These are phyloP conservation scores for Phytophthora sp. DNA, from an alignment of 352 stramenopile species.

Conservation along the genomic window DNA sequence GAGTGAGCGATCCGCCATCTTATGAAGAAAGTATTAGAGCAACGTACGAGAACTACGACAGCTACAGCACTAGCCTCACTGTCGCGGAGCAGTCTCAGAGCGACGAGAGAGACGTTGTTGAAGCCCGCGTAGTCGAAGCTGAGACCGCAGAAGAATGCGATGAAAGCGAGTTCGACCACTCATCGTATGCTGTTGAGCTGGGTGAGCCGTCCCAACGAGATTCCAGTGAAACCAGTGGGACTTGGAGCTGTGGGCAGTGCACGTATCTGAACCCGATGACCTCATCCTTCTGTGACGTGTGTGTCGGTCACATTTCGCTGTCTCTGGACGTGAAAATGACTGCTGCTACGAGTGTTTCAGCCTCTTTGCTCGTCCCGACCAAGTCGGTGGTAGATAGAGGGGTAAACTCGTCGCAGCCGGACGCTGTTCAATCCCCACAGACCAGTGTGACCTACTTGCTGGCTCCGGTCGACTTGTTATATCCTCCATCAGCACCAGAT, in stretches of 20 bases:
- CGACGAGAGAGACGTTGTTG: slow-evolving; percentile 27
- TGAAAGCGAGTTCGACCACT: slow-evolving; percentile 13
- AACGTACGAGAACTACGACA: slow-evolving; percentile 21
- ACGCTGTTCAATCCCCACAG: slow-evolving; percentile 7
- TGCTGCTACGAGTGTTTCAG: slow-evolving; percentile 28
- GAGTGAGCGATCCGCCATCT: slow-evolving; percentile 4
- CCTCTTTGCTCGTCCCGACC: slow-evolving; percentile 21
- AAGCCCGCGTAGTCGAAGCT: slow-evolving; percentile 51
- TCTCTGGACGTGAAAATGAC: slow-evolving; percentile 35
- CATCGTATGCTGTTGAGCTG: slow-evolving; percentile 8
- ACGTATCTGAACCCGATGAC: slow-evolving; percentile 63
- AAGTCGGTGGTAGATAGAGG: slow-evolving; percentile 24
- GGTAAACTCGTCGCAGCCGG: slow-evolving; percentile 1
- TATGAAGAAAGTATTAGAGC: slow-evolving; percentile 11
- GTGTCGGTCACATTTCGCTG: slow-evolving; percentile 57
- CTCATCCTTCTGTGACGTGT: slow-evolving; percentile 71
- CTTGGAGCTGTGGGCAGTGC: slow-evolving; percentile 64
- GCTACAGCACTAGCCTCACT: slow-evolving; percentile 1
- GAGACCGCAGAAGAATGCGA: slow-evolving; percentile 34
- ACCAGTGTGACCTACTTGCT: slow-evolving; percentile 13
- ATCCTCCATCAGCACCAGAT: slow-evolving; percentile 37
- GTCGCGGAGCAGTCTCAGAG: background rate
- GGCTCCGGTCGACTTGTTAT: slow-evolving; percentile 16
- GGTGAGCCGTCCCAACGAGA: slow-evolving; percentile 8
- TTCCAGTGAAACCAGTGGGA: slow-evolving; percentile 4